Base-by-base conservation (phyloP, 306 rosid species). In the Glycine latifolia region DNA sequence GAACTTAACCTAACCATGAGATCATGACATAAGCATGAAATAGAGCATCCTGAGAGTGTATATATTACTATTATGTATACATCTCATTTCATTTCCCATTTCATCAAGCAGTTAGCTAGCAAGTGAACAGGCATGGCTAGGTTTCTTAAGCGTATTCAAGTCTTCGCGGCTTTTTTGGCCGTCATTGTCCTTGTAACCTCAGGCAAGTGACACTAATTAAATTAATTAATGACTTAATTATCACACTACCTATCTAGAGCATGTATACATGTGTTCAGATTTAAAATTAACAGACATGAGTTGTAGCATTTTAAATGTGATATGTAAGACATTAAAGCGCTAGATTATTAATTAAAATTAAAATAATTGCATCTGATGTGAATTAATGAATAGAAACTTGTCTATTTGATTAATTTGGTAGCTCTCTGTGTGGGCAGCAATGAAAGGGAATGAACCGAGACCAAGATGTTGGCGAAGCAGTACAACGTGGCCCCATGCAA, bases 1-100 rank as follows among this genome's bases (percentile, higher is more conserved):
- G 31, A 41, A 61, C 70, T 75, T 67, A 80, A 84, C 87, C 87
- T 84, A 80, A 84, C 70, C 55, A 65, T 3, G 75, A 80, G 62
- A 60, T 80, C 87, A 84, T 55, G 48, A 15, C 67, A 33, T 53
- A 41, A 60, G 31, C 31, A 80, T 84, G 85, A 68, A 46, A 37
- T 2, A 13, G 58, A 66, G 50, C 33, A 7, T 14, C 6, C 10
- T 58, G 31, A 26, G 31, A 0, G 4, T 44, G 0, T 58, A 8
- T 37, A 48, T 26, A 26, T 26, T 26, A 1, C 31, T 26, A 26
- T 26, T 26, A 26, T 26, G 2, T 2, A 43, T 43, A 26, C 31
- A 2, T 43, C 47, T 43, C 33, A 7, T 55, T n/a, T 10, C 43
- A 37, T 63, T 15, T 39, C n/a, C n/a, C 12, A 76, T 46, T 20